phyloP scores from a whole-genome alignment of 176 grass and related monocot genomes.

The Triticum timopheevii region DNA sequence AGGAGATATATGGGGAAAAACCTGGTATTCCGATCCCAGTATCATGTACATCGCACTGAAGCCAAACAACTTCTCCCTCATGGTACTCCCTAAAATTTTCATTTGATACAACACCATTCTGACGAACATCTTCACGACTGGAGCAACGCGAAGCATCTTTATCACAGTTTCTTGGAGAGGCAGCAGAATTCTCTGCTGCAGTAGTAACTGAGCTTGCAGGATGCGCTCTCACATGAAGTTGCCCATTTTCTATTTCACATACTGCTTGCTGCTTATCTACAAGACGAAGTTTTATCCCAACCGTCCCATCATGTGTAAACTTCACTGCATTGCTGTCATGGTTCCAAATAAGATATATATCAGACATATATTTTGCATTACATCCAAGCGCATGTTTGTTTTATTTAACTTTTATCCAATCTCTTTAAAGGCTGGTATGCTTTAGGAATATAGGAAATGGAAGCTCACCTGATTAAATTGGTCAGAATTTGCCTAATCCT shows the following conservation, averaged over 20 bases:
- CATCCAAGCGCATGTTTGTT: slow-evolving; percentile 2
- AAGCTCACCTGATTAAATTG: slow-evolving; percentile 80
- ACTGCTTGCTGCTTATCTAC: slow-evolving; percentile 39
- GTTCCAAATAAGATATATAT: slow-evolving; percentile 31
- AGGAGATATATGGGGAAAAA: slow-evolving; percentile 35
- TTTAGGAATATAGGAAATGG: slow-evolving; percentile 26
- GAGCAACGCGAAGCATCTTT: slow-evolving; percentile 48
- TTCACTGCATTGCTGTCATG: slow-evolving; percentile 89
- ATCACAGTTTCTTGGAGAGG: slow-evolving; percentile 38
- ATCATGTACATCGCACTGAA: slow-evolving; percentile 81
- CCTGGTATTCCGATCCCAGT: slow-evolving; percentile 98
- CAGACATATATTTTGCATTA: slow-evolving; percentile 25
- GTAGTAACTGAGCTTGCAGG: slow-evolving; percentile 29
- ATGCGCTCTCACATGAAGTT: slow-evolving; percentile 23
- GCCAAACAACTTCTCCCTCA: slow-evolving; percentile 62
- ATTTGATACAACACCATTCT: slow-evolving; percentile 39
- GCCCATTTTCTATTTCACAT: slow-evolving; percentile 13
- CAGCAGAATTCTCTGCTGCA: slow-evolving; percentile 29
- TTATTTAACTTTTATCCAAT: neutral
- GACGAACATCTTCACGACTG: slow-evolving; percentile 38
- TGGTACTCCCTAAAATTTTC: slow-evolving; percentile 25
- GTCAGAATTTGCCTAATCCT: slow-evolving; percentile 96
- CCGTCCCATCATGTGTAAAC: slow-evolving; percentile 91
- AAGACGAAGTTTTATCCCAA: slow-evolving; percentile 77
- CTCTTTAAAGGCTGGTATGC: slow-evolving; percentile 14